These are phyloP conservation scores for Chlamydomonas incerta DNA, from an alignment of 139 green algal genomes.

Conservation along the genomic window DNA sequence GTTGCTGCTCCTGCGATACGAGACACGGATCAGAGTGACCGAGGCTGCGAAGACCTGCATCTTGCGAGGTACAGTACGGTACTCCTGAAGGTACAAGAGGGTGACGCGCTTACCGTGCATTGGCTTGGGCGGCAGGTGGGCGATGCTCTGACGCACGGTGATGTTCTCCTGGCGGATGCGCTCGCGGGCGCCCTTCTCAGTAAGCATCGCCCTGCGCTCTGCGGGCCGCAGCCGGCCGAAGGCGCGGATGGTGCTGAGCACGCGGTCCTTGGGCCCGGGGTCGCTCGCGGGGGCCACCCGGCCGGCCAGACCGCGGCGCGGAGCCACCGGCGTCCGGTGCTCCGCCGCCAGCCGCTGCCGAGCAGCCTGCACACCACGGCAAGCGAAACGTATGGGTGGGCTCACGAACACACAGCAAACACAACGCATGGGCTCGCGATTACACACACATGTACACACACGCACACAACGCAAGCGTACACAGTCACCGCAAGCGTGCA, in stretches of 20 bases:
- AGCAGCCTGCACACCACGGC: not conserved
- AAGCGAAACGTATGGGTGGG: not conserved
- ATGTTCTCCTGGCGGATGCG: constrained; percentile 52
- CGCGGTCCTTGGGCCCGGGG: constrained; percentile 16
- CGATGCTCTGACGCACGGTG: constrained; percentile 61
- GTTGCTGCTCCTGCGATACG: too few relatives aligned
- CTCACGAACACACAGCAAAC: too few relatives aligned
- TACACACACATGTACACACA: too few relatives aligned
- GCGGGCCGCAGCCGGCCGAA: constrained; percentile 18
- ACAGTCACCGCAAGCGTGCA: too few relatives aligned
- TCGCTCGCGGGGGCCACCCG: constrained; percentile 2
- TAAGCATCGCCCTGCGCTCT: constrained; percentile 46
- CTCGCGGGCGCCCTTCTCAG: constrained; percentile 52
- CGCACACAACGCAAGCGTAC: too few relatives aligned
- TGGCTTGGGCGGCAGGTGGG: constrained; percentile 1
- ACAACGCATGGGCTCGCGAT: too few relatives aligned
- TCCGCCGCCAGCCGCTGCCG: not conserved
- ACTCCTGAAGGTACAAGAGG: too few relatives aligned
- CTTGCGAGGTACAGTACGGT: too few relatives aligned
- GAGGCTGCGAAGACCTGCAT: too few relatives aligned
- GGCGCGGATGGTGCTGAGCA: constrained; percentile 5
- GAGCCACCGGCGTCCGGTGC: not conserved
- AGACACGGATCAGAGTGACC: too few relatives aligned
- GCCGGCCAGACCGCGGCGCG: not conserved
- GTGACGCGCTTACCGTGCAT: not conserved